Percentiles rank a stretch among this genome's conserved stretches.
These are phyloP conservation scores for Rhodotorula mucilaginosa DNA, from an alignment of 1,284 basidiomycete genomes.

Conservation along the genomic window DNA sequence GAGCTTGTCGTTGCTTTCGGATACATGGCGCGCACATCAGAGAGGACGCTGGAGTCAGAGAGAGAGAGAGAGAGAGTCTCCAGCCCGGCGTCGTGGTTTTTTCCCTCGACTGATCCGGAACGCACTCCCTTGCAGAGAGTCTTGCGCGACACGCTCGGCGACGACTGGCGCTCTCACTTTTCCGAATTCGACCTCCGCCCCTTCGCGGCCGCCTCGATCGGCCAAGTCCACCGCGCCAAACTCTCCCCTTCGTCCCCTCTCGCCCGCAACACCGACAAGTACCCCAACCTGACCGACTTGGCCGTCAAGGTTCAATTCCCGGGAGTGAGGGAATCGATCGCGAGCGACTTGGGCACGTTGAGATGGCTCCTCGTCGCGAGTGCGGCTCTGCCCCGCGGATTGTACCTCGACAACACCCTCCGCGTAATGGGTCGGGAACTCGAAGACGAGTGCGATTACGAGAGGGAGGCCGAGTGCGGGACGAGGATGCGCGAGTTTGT, in stretches of 20 bases:
- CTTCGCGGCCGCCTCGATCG: slow-evolving; percentile 94
- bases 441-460: slow-evolving; percentile 92
- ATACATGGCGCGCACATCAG: neutral
- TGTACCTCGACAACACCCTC: slow-evolving; percentile 86
- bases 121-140: slow-evolving; percentile 58
- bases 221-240: slow-evolving; percentile 84
- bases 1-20: neutral
- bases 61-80: too few relatives aligned
- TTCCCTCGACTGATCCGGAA: neutral
- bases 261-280: slow-evolving; percentile 7
- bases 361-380: slow-evolving; percentile 78
- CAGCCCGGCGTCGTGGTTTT: too few relatives aligned
- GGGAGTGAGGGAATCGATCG: slow-evolving; percentile 80
- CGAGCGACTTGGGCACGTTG: slow-evolving; percentile 82
- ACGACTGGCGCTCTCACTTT: slow-evolving; percentile 72
- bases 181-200: slow-evolving; percentile 76
- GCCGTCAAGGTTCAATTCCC: slow-evolving; percentile 98
- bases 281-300: slow-evolving; percentile 56
- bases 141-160: slow-evolving; percentile 69
- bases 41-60: too few relatives aligned
- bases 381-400: slow-evolving; percentile 74
- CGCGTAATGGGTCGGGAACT: slow-evolving; percentile 85
- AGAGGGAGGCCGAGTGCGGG: slow-evolving; percentile 76
- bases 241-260: slow-evolving; percentile 52
- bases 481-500: slow-evolving; percentile 63